phyloP scores from a whole-genome alignment of 2,329 filamentous ascomycete species.

The Fusarium agapanthi region DNA sequence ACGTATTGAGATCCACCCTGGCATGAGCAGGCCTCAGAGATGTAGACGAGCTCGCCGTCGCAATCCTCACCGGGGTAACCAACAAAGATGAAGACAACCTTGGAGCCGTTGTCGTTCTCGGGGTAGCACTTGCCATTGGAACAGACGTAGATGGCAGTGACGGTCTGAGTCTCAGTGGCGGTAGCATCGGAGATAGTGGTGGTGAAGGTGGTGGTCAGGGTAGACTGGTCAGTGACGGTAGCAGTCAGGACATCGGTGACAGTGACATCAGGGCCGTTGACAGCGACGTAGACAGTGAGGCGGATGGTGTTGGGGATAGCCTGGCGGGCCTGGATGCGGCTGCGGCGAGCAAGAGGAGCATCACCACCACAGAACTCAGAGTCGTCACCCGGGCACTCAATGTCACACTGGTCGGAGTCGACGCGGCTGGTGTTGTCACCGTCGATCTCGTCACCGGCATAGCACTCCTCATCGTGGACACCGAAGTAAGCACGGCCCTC shows the following conservation, averaged over 20 bases:
- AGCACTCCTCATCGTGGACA: constrained; percentile 38
- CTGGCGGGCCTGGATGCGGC: constrained; percentile 32
- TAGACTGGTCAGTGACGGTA: constrained; percentile 27
- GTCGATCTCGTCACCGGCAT: constrained; percentile 35
- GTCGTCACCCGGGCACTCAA: constrained; percentile 35
- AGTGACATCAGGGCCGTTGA: not conserved
- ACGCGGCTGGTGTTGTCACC: constrained; percentile 10
- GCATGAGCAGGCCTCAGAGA: constrained; percentile 31
- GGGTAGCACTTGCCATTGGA: constrained; percentile 27
- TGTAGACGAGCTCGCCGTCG: constrained; percentile 29
- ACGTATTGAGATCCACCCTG: constrained; percentile 31
- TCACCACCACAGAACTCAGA: constrained; percentile 36
- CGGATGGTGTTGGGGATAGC: constrained; percentile 31
- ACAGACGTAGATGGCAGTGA: constrained; percentile 36
- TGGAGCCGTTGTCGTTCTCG: not conserved
- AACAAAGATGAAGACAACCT: constrained; percentile 32
- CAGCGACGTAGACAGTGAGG: constrained; percentile 36
- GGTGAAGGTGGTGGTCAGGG: constrained; percentile 31
- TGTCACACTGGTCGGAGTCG: constrained; percentile 14
- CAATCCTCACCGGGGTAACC: constrained; percentile 30
- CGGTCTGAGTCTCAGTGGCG: constrained; percentile 22
- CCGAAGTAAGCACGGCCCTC: constrained; percentile 39
- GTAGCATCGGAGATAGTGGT: constrained; percentile 19
- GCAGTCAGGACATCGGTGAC: constrained; percentile 12
- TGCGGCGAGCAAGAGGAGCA: constrained; percentile 11